A percentile compares a stretch with the other conserved stretches of the same genome.
phyloP scores from a whole-genome alignment of 2,329 filamentous ascomycete species.

The Calonectria ilicicola region DNA sequence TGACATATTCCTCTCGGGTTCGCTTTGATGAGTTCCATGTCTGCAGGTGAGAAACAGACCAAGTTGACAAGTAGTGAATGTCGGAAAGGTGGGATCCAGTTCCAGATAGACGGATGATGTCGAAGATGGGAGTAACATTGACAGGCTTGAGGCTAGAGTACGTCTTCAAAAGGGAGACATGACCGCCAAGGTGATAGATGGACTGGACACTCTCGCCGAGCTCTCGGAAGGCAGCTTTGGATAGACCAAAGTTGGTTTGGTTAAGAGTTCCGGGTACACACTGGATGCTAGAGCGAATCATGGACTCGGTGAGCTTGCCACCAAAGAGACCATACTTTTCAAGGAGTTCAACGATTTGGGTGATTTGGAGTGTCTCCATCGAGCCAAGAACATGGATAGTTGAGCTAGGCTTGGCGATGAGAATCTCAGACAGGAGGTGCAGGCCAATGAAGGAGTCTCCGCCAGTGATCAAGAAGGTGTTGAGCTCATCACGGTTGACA shows the following conservation, averaged over 20 bases:
- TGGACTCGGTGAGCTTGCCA: constrained; percentile 19
- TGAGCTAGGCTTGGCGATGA: constrained; percentile 25
- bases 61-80: constrained; percentile 37
- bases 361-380: constrained; percentile 24
- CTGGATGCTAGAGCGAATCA: constrained; percentile 24
- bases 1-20: constrained; percentile 29
- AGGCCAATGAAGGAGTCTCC: constrained; percentile 37
- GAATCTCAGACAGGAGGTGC: constrained; percentile 35
- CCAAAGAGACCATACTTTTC: constrained; percentile 36
- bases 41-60: constrained; percentile 43
- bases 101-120: constrained; percentile 41
- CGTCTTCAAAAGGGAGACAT: constrained; percentile 42
- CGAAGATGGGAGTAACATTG: constrained; percentile 39
- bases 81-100: constrained; percentile 33
- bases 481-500: constrained; percentile 31
- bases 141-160: constrained; percentile 35
- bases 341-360: constrained; percentile 27
- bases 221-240: constrained; percentile 33
- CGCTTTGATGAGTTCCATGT: constrained; percentile 36
- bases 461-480: constrained; percentile 33
- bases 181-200: constrained; percentile 44
- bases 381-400: constrained; percentile 35
- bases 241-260: constrained; percentile 38
- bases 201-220: constrained; percentile 37
- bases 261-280: constrained; percentile 32